These are phyloP conservation scores for Ophiostoma quercus DNA, from an alignment of 2,329 filamentous ascomycete species.

Conservation along the genomic window DNA sequence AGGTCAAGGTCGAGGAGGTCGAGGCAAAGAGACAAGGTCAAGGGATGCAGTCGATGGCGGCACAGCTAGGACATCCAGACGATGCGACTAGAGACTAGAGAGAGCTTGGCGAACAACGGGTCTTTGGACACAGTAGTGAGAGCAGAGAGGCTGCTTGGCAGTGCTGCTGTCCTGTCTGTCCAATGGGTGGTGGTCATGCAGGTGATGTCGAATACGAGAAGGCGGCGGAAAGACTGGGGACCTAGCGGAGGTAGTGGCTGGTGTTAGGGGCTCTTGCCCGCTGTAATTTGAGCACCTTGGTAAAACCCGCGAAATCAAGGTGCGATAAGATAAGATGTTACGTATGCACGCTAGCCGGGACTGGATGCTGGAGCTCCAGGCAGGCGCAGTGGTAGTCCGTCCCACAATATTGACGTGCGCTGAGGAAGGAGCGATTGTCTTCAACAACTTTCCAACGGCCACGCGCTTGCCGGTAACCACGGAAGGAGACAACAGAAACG, in stretches of 20 bases:
- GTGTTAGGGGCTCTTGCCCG: neutral
- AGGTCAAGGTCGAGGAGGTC: neutral
- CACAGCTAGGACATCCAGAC: conserved; percentile 1
- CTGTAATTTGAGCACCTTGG: neutral
- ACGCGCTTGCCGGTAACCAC: neutral
- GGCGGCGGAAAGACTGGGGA: neutral
- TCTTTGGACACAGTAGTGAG: conserved; percentile 5
- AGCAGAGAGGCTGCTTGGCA: conserved; percentile 7
- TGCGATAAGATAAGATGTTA: conserved; percentile 25
- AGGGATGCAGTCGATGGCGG: neutral
- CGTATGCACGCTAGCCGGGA: conserved; percentile 22
- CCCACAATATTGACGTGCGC: conserved; percentile 1
- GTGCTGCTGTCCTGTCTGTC: conserved; percentile 4
- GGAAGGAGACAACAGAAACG: neutral
- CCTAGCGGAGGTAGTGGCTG: conserved; percentile 3
- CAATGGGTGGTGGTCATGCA: neutral
- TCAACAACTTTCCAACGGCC: neutral
- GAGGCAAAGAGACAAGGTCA: neutral
- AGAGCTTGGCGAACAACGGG: conserved; percentile 12
- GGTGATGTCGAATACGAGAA: neutral
- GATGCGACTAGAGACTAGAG: conserved; percentile 1
- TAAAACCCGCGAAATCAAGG: neutral
- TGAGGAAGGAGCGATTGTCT: conserved; percentile 8
- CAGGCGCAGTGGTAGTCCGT: neutral
- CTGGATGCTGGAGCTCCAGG: conserved; percentile 2